phyloP scores from a whole-genome alignment of 495 filamentous ascomycete genomes.

The Pyrenula massariospora region DNA sequence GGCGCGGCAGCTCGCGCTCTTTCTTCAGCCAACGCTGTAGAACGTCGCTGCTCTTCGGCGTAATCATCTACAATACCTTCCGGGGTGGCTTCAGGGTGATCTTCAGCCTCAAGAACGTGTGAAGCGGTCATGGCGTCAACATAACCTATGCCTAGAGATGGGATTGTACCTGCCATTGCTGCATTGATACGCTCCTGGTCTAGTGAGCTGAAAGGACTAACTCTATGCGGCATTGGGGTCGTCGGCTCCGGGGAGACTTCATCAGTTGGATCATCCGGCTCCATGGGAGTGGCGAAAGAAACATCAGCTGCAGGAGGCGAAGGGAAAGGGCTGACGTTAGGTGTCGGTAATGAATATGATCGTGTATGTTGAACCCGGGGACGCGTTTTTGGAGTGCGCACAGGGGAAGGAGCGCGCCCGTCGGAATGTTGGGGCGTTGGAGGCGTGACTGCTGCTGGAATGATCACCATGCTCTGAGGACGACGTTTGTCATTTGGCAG shows the following conservation, averaged over 20 bases:
- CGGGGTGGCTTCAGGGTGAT: neutral
- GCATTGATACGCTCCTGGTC: neutral
- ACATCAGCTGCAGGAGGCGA: conserved; percentile 9
- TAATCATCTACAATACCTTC: neutral
- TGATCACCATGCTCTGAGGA: conserved; percentile 52
- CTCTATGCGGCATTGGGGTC: neutral
- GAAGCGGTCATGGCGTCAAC: neutral
- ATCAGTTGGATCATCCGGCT: neutral
- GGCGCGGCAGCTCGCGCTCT: neutral
- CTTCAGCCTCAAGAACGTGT: neutral
- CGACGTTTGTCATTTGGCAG: conserved; percentile 29
- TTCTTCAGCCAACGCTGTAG: neutral
- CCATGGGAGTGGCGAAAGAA: conserved; percentile 18
- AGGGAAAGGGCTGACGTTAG: conserved; percentile 13
- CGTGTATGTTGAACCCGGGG: conserved; percentile 31
- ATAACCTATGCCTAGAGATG: neutral
- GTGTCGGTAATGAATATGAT: conserved; percentile 40
- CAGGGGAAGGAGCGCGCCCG: conserved; percentile 13
- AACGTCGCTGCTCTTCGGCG: neutral
- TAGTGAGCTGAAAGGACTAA: neutral
- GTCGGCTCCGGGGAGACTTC: neutral
- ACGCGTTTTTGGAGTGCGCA: conserved; percentile 14
- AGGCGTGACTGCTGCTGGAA: conserved; percentile 22
- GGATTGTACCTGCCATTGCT: neutral
- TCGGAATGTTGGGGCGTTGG: conserved; percentile 23